These are phyloP conservation scores for Perilla frutescens DNA, from an alignment of 257 asterid genomes.

Conservation along the genomic window DNA sequence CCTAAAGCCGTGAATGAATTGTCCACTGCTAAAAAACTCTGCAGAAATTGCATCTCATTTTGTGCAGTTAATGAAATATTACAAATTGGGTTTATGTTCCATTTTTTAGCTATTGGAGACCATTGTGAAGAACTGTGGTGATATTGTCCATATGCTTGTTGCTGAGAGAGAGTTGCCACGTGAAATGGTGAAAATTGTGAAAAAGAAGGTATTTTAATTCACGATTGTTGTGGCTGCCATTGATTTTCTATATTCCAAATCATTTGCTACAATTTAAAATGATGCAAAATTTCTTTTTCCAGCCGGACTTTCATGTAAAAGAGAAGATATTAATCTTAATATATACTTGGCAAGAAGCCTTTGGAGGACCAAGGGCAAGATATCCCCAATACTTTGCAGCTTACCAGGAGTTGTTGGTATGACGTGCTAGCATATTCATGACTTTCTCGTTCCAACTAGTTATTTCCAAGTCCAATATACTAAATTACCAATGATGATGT, in stretches of 20 bases:
- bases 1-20: background rate
- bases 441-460: conserved; percentile 23
- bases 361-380: conserved; percentile 96
- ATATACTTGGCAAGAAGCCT: conserved; percentile 99
- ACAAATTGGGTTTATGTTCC: conserved; percentile 20
- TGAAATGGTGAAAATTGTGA: conserved; percentile 79
- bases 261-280: conserved; percentile 19
- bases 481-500: background rate
- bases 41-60: conserved; percentile 7
- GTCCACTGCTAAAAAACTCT: background rate
- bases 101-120: conserved; percentile 70
- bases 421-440: conserved; percentile 12
- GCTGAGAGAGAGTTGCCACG: conserved; percentile 77
- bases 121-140: conserved; percentile 80
- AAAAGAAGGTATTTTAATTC: conserved; percentile 64
- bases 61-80: background rate
- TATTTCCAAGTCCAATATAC: background rate
- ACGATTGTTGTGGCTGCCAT: background rate
- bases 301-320: conserved; percentile 97
- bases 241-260: conserved; percentile 15
- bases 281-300: conserved; percentile 45
- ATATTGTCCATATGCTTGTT: conserved; percentile 77
- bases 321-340: conserved; percentile 92
- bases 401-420: conserved; percentile 94
- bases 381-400: conserved; percentile 92